phyloP scores from a whole-genome alignment of 495 filamentous ascomycete genomes.

The Filosporella fistucella region DNA sequence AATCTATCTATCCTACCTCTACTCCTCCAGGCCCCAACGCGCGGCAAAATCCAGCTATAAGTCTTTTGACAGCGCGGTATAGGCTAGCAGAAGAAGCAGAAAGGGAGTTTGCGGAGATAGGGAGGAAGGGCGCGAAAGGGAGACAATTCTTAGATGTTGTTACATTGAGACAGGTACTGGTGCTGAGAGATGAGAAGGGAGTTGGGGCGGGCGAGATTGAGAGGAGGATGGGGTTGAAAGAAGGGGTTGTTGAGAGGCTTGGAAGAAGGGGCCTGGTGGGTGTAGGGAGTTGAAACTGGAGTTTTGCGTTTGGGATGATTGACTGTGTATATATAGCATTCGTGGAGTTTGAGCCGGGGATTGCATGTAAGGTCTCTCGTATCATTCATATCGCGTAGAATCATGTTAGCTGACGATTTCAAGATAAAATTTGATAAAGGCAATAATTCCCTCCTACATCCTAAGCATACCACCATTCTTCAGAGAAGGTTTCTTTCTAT shows the following conservation, averaged over 20 bases:
- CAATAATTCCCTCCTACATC: too few relatives aligned
- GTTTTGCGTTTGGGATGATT: too few relatives aligned
- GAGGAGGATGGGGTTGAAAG: slow-evolving; percentile 48
- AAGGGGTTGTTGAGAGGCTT: slow-evolving; percentile 50
- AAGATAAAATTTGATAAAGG: too few relatives aligned
- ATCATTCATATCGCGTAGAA: too few relatives aligned
- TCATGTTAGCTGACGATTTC: too few relatives aligned
- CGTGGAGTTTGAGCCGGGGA: too few relatives aligned
- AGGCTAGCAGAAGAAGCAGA: slow-evolving; percentile 35
- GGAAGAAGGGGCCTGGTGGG: slow-evolving; percentile 48
- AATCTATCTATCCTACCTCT: slow-evolving; percentile 7
- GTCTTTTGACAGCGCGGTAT: slow-evolving; percentile 16
- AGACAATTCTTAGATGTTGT: slow-evolving; percentile 57
- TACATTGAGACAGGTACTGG: slow-evolving; percentile 56
- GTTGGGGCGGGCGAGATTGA: slow-evolving; percentile 52
- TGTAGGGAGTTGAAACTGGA: slow-evolving; percentile 9
- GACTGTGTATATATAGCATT: too few relatives aligned
- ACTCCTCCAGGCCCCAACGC: neutral
- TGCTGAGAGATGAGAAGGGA: slow-evolving; percentile 52
- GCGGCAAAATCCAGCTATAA: slow-evolving; percentile 17
- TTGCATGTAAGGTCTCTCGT: too few relatives aligned
- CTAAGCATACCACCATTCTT: too few relatives aligned
- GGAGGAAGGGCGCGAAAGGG: slow-evolving; percentile 40
- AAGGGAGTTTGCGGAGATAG: slow-evolving; percentile 40
- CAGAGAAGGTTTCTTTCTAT: too few relatives aligned